phyloP scores from a whole-genome alignment of 2,329 filamentous ascomycete species.

The Scleromitrula shiraiana region DNA sequence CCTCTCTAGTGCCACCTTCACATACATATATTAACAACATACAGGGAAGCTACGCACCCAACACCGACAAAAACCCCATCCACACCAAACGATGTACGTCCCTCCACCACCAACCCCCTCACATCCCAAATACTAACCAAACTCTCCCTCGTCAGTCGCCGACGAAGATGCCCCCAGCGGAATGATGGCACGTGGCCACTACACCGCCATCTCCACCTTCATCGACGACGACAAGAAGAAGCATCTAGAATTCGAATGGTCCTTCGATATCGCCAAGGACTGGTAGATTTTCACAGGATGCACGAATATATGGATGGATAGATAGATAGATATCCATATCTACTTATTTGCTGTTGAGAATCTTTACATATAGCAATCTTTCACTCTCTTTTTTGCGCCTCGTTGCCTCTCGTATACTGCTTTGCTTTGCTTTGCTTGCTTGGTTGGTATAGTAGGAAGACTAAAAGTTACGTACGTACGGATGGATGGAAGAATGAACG shows the following conservation, averaged over 20 bases:
- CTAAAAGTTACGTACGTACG: slow-evolving; percentile 2
- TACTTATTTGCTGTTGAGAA: too few relatives aligned
- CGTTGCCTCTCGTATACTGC: too few relatives aligned
- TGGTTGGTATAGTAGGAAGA: not conserved
- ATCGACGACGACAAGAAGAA: slow-evolving; percentile 89
- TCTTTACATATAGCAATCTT: too few relatives aligned
- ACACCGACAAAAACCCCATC: slow-evolving; percentile 74
- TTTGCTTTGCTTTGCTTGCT: too few relatives aligned
- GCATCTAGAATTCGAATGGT: slow-evolving; percentile 91
- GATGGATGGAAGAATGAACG: not conserved
- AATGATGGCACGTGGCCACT: slow-evolving; percentile 83
- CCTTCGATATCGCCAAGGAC: slow-evolving; percentile 93
- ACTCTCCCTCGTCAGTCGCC: slow-evolving; percentile 60
- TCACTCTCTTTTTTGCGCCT: too few relatives aligned
- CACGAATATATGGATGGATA: too few relatives aligned
- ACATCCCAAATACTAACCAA: not conserved
- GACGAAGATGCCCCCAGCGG: slow-evolving; percentile 87
- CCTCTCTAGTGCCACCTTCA: too few relatives aligned
- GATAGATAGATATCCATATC: too few relatives aligned
- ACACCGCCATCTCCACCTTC: slow-evolving; percentile 83
- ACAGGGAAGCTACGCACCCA: slow-evolving; percentile 87
- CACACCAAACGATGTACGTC: slow-evolving; percentile 88
- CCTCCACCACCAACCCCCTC: not conserved
- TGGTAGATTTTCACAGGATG: slow-evolving; percentile 52
- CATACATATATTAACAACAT: not conserved